Percentiles rank a stretch among this genome's conserved stretches.
phyloP scores from a whole-genome alignment of 2,329 filamentous ascomycete species.

The Colletotrichum sp. region DNA sequence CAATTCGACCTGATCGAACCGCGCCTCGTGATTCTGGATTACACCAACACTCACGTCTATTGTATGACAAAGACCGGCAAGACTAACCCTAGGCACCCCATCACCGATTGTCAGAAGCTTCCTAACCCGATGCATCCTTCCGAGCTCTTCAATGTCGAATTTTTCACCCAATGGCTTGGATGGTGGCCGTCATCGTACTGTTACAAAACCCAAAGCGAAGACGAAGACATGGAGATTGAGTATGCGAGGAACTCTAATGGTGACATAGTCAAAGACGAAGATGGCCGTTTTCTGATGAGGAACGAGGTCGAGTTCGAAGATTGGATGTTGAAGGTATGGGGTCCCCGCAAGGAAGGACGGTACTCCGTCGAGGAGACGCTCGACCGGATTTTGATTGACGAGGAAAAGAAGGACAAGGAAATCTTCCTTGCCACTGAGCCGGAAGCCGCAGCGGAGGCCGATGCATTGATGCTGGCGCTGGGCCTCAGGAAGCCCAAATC shows the following conservation, averaged over 20 bases:
- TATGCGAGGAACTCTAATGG: not conserved
- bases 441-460: not conserved
- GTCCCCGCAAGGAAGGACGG: not conserved
- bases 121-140: not conserved
- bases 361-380: not conserved
- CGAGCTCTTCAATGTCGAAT: not conserved
- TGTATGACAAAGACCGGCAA: not conserved
- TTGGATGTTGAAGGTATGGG: not conserved
- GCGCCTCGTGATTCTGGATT: not conserved
- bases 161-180: not conserved
- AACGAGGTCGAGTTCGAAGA: not conserved
- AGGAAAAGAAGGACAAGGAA: not conserved
- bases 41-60: not conserved
- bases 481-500: not conserved
- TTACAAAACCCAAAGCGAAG: not conserved
- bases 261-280: not conserved
- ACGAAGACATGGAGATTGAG: not conserved
- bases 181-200: not conserved
- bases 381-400: accelerated
- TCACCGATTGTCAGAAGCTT: not conserved
- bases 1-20: not conserved
- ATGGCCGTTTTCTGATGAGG: accelerated
- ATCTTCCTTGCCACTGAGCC: not conserved
- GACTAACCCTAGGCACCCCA: not conserved
- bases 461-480: not conserved